Evolutionary conservation across 306 rosid species (phyloP).

Genomic region (Prunus mongolica): DNA sequence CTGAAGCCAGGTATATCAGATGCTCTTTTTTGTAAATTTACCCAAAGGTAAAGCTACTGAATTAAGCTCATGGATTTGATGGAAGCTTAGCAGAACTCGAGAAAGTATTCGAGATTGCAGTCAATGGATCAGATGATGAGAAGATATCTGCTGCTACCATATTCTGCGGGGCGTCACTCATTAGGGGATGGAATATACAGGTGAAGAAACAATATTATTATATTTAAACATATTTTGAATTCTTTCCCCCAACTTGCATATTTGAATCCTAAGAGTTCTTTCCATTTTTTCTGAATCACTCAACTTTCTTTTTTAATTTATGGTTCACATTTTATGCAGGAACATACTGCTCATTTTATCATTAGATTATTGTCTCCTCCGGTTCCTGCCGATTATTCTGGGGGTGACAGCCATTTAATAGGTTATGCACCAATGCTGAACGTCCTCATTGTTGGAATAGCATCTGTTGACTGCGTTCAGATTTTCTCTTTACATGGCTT

Average conservation of each 20-base stretch:
- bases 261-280: neutral
- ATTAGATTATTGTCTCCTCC: constrained; percentile 85
- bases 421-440: constrained; percentile 77
- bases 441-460: constrained; percentile 77
- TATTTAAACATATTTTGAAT: constrained; percentile 2
- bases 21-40: constrained; percentile 86
- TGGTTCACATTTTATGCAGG: constrained; percentile 55
- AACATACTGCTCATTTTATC: constrained; percentile 78
- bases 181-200: constrained; percentile 97
- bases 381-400: constrained; percentile 54
- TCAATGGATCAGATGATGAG: constrained; percentile 82
- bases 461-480: constrained; percentile 88
- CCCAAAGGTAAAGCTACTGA: constrained; percentile 90
- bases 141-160: constrained; percentile 88
- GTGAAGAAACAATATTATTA: constrained; percentile 36
- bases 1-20: constrained; percentile 90
- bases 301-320: neutral
- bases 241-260: constrained; percentile 3
- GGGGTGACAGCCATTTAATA: constrained; percentile 68
- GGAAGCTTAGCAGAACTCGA: constrained; percentile 99
- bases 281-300: neutral
- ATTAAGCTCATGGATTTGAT: constrained; percentile 98
- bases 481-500: constrained; percentile 90
- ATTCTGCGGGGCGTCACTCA: constrained; percentile 91
- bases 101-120: constrained; percentile 78